These are phyloP conservation scores for Ogataea zsoltii DNA, from an alignment of 805 yeast genomes.

Conservation along the genomic window DNA sequence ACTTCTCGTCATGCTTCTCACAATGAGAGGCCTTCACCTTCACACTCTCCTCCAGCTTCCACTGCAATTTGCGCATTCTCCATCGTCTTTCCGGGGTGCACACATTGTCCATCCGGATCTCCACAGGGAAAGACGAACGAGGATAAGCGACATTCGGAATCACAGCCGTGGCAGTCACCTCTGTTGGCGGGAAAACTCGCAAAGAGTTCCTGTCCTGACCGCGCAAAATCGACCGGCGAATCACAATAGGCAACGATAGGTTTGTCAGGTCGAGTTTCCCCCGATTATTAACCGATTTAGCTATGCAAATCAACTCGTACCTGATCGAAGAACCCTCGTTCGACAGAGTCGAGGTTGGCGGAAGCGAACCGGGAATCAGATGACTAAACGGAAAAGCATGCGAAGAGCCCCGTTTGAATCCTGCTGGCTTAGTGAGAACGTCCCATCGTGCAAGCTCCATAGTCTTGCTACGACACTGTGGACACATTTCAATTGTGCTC, in stretches of 20 bases:
- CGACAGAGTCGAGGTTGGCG: conserved; percentile 75
- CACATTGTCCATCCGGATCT: conserved; percentile 76
- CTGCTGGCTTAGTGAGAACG: conserved; percentile 58
- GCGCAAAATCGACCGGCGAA: conserved; percentile 73
- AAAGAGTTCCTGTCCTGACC: conserved; percentile 85
- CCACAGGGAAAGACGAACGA: conserved; percentile 80
- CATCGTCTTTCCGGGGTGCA: conserved; percentile 65
- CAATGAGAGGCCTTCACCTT: conserved; percentile 63
- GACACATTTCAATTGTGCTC: conserved; percentile 50
- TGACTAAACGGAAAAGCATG: conserved; percentile 94
- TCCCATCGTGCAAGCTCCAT: conserved; percentile 87
- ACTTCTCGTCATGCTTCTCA: conserved; percentile 52
- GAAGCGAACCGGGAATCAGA: conserved; percentile 82
- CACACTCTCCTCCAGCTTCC: conserved; percentile 88
- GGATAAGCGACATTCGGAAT: conserved; percentile 91
- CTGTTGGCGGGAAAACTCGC: conserved; percentile 95
- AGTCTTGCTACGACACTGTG: conserved; percentile 53
- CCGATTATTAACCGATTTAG: conserved; percentile 41
- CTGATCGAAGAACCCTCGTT: conserved; percentile 52
- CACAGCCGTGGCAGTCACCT: conserved; percentile 81
- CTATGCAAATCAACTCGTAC: conserved; percentile 74
- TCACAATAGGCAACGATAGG: conserved; percentile 61
- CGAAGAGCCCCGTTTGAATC: conserved; percentile 58
- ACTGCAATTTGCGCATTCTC: conserved; percentile 86
- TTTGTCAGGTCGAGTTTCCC: conserved; percentile 39